Evolutionary conservation across 192 early-diverging fungal species (phyloP).

Genomic region (Chytriomyces sp.): DNA sequence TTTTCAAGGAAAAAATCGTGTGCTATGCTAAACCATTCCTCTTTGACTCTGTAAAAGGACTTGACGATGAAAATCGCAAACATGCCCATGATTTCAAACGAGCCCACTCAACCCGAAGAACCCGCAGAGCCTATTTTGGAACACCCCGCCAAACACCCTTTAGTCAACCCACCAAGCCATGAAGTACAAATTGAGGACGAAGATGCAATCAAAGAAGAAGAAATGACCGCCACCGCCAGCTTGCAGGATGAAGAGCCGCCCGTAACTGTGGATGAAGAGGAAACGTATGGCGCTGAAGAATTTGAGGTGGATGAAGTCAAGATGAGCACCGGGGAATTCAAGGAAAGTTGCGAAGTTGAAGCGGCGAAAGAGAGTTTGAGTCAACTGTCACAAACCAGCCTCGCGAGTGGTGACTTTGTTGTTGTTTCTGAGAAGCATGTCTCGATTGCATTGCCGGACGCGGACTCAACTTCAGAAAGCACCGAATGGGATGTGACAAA

Average conservation of each 20-base stretch:
- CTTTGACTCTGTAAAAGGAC: neutral
- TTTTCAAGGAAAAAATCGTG: neutral
- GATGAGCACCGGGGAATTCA: neutral
- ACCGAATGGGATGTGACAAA: neutral
- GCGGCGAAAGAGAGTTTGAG: neutral
- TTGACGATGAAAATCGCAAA: neutral
- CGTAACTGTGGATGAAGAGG: constrained; percentile 10
- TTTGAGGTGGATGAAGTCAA: neutral
- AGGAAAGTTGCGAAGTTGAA: neutral
- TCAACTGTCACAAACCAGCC: neutral
- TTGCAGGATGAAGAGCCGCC: neutral
- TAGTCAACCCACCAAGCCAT: neutral
- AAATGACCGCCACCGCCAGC: neutral
- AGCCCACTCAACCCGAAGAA: neutral
- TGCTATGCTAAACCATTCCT: neutral
- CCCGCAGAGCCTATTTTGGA: neutral
- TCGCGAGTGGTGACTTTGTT: neutral
- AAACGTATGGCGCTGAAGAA: neutral
- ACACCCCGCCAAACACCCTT: neutral
- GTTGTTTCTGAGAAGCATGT: neutral
- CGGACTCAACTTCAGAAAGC: neutral
- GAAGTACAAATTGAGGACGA: neutral
- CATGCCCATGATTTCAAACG: neutral
- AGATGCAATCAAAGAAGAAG: neutral
- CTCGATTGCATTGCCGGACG: neutral